Percentiles rank a stretch among this genome's conserved stretches.
These are phyloP conservation scores for Phaeosphaeria sp. DNA, from an alignment of 2,329 filamentous ascomycete genomes.

Conservation along the genomic window DNA sequence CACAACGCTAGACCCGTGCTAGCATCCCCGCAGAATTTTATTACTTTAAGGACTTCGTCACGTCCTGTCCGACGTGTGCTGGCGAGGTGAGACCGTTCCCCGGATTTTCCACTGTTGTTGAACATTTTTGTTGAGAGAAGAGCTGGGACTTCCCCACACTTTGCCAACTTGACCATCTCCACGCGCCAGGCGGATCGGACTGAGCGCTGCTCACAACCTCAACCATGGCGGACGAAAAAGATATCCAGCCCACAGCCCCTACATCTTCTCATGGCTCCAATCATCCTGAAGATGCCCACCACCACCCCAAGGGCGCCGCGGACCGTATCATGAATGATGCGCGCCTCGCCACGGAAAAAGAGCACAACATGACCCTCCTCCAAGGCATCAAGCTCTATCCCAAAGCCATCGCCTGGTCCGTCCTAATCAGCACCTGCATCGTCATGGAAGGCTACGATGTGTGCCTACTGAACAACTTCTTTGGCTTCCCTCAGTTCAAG, in stretches of 20 bases:
- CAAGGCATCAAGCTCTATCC: slow-evolving; percentile 84
- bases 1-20: slow-evolving; percentile 17
- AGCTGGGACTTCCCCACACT: slow-evolving; percentile 2
- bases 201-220: neutral
- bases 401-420: slow-evolving; percentile 82
- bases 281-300: slow-evolving; percentile 8
- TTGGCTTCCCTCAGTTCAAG: slow-evolving; percentile 58
- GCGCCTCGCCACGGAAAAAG: slow-evolving; percentile 55
- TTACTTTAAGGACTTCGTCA: slow-evolving; percentile 24
- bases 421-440: slow-evolving; percentile 89
- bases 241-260: slow-evolving; percentile 24
- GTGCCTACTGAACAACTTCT: slow-evolving; percentile 82
- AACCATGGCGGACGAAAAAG: slow-evolving; percentile 32
- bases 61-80: slow-evolving; percentile 20
- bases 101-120: slow-evolving; percentile 11
- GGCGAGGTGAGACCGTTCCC: slow-evolving; percentile 13
- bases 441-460: slow-evolving; percentile 92
- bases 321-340: slow-evolving; percentile 50
- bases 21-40: slow-evolving; percentile 29
- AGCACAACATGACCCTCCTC: slow-evolving; percentile 62
- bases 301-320: slow-evolving; percentile 34
- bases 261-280: slow-evolving; percentile 18
- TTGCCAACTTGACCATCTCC: neutral
- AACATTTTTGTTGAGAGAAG: neutral
- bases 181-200: neutral